phyloP scores from a whole-genome alignment of 768 basidiomycete species.

The Pholiota microspora region DNA sequence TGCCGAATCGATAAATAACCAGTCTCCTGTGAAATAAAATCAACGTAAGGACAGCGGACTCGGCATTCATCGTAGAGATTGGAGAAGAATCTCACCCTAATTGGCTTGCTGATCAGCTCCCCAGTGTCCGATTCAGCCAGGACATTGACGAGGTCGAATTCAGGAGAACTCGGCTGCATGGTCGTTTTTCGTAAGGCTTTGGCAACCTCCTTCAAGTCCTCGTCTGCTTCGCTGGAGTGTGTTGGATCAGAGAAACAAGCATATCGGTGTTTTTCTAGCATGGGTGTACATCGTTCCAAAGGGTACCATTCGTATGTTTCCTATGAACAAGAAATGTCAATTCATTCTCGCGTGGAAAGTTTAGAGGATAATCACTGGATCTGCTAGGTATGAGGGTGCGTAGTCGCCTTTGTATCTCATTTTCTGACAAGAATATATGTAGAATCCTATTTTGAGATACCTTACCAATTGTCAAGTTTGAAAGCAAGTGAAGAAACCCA shows the following conservation, averaged over 20 bases:
- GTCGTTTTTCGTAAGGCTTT: neutral
- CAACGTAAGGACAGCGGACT: neutral
- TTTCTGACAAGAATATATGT: constrained; percentile 89
- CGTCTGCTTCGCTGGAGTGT: constrained; percentile 37
- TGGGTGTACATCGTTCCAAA: constrained; percentile 50
- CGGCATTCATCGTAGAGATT: neutral
- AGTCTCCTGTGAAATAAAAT: constrained; percentile 9
- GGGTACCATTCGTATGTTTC: constrained; percentile 80
- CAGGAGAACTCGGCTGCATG: neutral
- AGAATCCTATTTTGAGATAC: constrained; percentile 61
- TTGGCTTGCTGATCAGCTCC: constrained; percentile 20
- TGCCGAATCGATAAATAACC: constrained; percentile 28
- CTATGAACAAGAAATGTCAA: constrained; percentile 33
- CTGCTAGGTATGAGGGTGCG: constrained; percentile 79
- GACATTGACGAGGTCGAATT: constrained; percentile 12
- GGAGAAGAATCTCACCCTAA: constrained; percentile 20
- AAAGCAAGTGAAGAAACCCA: constrained; percentile 35
- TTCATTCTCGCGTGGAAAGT: neutral
- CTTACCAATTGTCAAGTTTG: neutral
- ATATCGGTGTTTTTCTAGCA: constrained; percentile 70
- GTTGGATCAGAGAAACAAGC: constrained; percentile 67
- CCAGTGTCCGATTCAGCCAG: constrained; percentile 12
- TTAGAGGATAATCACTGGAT: constrained; percentile 61
- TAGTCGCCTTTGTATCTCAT: constrained; percentile 98
- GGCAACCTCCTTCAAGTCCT: neutral